A percentile compares a stretch with the other conserved stretches of the same genome.
Conservation (phyloP, 768 basidiomycete genomes). For the Pleurotus cornucopiae region DNA sequence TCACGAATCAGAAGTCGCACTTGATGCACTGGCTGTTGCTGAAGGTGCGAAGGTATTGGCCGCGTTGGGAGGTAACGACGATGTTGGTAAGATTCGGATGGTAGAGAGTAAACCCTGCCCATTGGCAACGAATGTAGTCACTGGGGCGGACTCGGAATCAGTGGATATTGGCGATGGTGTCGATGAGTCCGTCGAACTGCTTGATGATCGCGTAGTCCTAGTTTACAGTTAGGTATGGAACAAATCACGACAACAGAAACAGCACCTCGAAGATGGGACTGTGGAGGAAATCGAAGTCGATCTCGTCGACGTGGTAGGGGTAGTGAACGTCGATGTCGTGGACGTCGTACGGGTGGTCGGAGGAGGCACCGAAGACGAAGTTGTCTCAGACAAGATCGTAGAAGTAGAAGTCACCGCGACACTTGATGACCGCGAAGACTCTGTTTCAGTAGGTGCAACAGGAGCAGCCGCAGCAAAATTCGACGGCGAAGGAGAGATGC, state of each 20-base stretch:
- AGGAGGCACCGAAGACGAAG: background rate
- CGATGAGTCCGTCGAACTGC: background rate
- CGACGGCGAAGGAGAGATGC: background rate
- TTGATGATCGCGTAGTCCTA: background rate
- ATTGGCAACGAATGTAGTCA: background rate
- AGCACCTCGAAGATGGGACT: background rate
- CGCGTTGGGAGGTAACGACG: background rate
- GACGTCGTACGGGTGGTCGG: too few relatives aligned
- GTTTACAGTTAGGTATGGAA: too few relatives aligned
- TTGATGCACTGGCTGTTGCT: background rate
- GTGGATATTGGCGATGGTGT: background rate
- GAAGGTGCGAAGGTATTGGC: background rate
- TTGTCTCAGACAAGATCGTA: constrained; percentile 1
- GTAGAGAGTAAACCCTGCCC: background rate
- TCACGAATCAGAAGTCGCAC: constrained; percentile 4
- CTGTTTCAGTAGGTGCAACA: background rate
- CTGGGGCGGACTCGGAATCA: background rate
- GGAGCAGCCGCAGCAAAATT: background rate
- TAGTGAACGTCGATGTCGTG: background rate
- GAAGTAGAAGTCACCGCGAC: background rate
- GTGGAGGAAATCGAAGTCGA: background rate
- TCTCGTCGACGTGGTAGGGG: background rate
- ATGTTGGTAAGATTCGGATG: background rate
- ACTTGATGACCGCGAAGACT: background rate
- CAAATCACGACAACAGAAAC: background rate